phyloP scores from a whole-genome alignment of 1,284 basidiomycete genomes.

The Spongispora temasekensis region DNA sequence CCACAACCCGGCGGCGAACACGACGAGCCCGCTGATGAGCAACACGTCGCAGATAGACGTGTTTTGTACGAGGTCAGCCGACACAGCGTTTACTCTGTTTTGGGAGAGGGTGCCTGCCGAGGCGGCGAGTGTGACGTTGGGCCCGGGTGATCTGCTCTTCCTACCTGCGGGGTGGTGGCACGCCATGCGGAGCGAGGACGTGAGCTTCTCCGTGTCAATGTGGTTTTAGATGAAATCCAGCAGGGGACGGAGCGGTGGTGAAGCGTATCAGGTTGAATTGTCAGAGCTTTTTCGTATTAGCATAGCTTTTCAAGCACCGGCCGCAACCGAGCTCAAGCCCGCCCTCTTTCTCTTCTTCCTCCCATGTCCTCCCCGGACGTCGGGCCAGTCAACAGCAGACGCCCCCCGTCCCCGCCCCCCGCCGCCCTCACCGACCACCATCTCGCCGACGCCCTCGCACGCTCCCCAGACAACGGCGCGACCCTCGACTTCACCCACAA shows the following conservation, averaged over 20 bases:
- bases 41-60: constrained; percentile 75
- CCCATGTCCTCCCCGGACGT: constrained; percentile 36
- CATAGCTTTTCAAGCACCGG: constrained; percentile 29
- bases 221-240: constrained; percentile 61
- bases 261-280: constrained; percentile 8
- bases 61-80: constrained; percentile 41
- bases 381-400: constrained; percentile 20
- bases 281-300: constrained; percentile 13
- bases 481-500: constrained; percentile 84
- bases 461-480: constrained; percentile 74
- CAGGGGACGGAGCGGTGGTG: too few relatives aligned
- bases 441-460: constrained; percentile 65
- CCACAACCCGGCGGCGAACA: constrained; percentile 43
- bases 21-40: constrained; percentile 45
- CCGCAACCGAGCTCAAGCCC: constrained; percentile 27
- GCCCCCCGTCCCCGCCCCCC: constrained; percentile 33
- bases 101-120: constrained; percentile 58
- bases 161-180: constrained; percentile 95
- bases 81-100: constrained; percentile 48
- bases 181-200: constrained; percentile 80
- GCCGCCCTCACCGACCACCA: constrained; percentile 53
- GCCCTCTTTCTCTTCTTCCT: constrained; percentile 1
- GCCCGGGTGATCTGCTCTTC: constrained; percentile 83
- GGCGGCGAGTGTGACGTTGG: constrained; percentile 67
- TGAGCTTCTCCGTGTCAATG: constrained; percentile 78